Base-by-base conservation (phyloP, 352 stramenopile species). In the Pythium sp. region DNA sequence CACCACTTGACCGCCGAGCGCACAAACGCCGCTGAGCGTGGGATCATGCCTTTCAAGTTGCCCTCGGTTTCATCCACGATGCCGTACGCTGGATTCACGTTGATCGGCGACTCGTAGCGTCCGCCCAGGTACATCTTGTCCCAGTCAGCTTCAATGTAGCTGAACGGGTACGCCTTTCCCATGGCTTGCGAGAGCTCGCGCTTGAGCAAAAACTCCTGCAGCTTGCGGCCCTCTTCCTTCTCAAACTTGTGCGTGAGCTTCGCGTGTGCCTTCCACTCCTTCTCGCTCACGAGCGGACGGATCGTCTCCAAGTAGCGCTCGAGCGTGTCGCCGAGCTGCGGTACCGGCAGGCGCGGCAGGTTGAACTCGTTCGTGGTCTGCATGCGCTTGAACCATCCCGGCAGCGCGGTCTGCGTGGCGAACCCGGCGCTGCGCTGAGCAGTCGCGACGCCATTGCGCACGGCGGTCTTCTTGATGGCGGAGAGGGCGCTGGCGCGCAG, bases 91-190 rank as follows among this genome's bases (percentile, higher is more conserved):
- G 92, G 91, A 65, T 98, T 98, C 34, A 95, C 88, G 74, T 98
- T 97, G 70, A 97, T 93, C 36, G 92, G 92, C 24, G 89, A 84
- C 71, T 92, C 84, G 77, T 94, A 97, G 43, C 92, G 89, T 20
- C 89, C 92, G 43, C 82, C 86, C 3, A 98, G 71, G 71, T 98
- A 98, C 91, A 96, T 96, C 55, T 93, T 79, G 71, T 96, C 89
- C 92, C 92, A 98, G 75, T 95, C 90, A 36, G 81, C 72, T 69
- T 98, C 92, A 62, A 98, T 97, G 87, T 98, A 98, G 77, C 87
- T 97, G 83, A 92, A 96, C 22, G 93, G 92, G 71, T 97, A 98
- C 60, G 81, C 81, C 56, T 88, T 88, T 65, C 86, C 87, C 79
- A 88, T 89, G 38, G 79, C 77, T 54, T 95, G 84, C 32, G 80